phyloP scores from a whole-genome alignment of 805 yeast genomes.

The Metschnikowia reukaufii region DNA sequence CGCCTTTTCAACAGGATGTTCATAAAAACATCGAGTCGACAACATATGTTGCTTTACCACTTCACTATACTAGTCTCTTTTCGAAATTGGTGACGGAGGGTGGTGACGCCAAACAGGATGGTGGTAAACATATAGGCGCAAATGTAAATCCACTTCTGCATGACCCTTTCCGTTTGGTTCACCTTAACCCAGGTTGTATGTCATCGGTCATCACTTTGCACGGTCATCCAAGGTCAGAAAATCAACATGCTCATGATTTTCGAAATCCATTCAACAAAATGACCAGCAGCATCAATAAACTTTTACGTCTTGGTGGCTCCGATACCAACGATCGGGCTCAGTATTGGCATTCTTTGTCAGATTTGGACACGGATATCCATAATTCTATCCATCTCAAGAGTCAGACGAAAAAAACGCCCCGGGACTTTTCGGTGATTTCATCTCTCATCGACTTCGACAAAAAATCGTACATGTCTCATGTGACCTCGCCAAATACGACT shows the following conservation, averaged over 20 bases:
- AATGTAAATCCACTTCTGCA: slow-evolving; percentile 51
- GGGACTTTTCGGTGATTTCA: slow-evolving; percentile 14
- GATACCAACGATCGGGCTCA: slow-evolving; percentile 1
- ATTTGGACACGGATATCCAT: slow-evolving; percentile 1
- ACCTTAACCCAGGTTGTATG: slow-evolving; percentile 56
- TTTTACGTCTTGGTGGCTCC: slow-evolving; percentile 21
- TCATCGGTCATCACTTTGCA: slow-evolving; percentile 19
- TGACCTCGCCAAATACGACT: slow-evolving; percentile 27
- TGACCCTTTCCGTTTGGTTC: slow-evolving; percentile 53
- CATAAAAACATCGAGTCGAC: slow-evolving; percentile 42
- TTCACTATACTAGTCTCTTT: slow-evolving; percentile 46
- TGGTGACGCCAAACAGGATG: slow-evolving; percentile 40
- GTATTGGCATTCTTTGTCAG: slow-evolving; percentile 8
- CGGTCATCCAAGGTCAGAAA: slow-evolving; percentile 4
- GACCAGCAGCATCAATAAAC: slow-evolving; percentile 32
- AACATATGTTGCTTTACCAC: slow-evolving; percentile 54
- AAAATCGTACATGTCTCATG: slow-evolving; percentile 30
- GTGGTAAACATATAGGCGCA: slow-evolving; percentile 50
- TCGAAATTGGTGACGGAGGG: slow-evolving; percentile 33
- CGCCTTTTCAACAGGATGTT: slow-evolving; percentile 26
- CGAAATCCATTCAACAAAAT: slow-evolving; percentile 34
- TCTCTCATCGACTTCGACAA: slow-evolving; percentile 35
- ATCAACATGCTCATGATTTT: slow-evolving; percentile 10
- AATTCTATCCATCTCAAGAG: slow-evolving; percentile 1
- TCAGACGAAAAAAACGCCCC: slow-evolving; percentile 1